Percentiles rank a stretch among this genome's conserved stretches.
These are phyloP conservation scores for Botrytis fragariae DNA, from an alignment of 2,329 filamentous ascomycete genomes.

Conservation along the genomic window DNA sequence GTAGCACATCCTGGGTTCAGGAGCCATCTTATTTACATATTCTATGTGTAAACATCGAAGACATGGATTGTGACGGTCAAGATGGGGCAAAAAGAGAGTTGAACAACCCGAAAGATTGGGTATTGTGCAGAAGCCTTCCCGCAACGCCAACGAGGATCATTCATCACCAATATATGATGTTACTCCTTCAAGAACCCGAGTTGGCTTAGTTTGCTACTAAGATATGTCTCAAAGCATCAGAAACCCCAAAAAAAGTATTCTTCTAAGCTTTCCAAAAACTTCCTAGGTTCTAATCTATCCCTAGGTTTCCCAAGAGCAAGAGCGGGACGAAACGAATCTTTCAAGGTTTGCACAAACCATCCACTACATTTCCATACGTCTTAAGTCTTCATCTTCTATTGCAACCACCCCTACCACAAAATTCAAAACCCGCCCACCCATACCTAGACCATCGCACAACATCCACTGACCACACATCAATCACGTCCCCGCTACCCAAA, in stretches of 20 bases:
- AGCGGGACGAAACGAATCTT: conserved; percentile 19
- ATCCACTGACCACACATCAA: conserved; percentile 11
- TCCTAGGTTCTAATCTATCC: conserved; percentile 6
- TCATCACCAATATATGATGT: conserved; percentile 18
- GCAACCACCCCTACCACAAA: conserved; percentile 15
- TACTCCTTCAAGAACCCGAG: conserved; percentile 5
- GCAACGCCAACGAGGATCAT: conserved; percentile 22
- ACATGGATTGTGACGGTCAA: neutral
- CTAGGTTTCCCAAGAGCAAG: conserved; percentile 15
- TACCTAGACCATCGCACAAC: conserved; percentile 2
- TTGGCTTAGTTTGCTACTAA: neutral
- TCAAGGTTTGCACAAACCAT: conserved; percentile 18
- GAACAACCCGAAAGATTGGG: conserved; percentile 20
- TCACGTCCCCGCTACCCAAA: conserved; percentile 18
- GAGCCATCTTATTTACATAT: neutral
- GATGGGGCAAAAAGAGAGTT: neutral
- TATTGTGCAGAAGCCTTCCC: conserved; percentile 21
- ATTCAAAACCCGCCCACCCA: conserved; percentile 7
- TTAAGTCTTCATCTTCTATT: conserved; percentile 9
- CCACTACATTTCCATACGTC: neutral
- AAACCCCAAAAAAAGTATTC: conserved; percentile 2
- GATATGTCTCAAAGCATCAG: conserved; percentile 17
- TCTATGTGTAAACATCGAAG: neutral
- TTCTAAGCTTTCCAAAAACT: conserved; percentile 3
- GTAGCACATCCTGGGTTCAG: neutral